phyloP scores from a whole-genome alignment of 2,329 filamentous ascomycete species.

The Monascus ruber region DNA sequence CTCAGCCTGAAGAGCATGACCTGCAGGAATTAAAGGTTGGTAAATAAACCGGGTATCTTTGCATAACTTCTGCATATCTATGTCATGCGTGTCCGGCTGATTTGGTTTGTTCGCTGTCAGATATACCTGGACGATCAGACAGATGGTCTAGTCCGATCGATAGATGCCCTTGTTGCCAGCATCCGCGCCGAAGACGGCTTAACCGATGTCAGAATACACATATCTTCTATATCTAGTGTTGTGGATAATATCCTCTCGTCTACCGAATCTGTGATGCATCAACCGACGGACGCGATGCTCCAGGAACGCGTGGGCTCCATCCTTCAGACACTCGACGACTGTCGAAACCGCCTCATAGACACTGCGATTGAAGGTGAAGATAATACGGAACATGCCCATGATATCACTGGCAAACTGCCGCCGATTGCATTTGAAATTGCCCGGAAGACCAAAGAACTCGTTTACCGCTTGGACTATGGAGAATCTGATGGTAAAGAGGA shows the following conservation, averaged over 20 bases:
- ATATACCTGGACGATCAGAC: constrained; percentile 77
- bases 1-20: constrained; percentile 34
- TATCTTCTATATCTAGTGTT: constrained; percentile 57
- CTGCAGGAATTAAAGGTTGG: constrained; percentile 52
- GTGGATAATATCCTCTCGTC: constrained; percentile 59
- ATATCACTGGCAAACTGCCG: constrained; percentile 60
- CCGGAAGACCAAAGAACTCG: constrained; percentile 66
- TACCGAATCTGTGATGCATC: constrained; percentile 46
- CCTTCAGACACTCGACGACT: constrained; percentile 43
- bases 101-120: constrained; percentile 23
- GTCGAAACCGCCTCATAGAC: constrained; percentile 54
- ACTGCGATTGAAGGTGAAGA: constrained; percentile 51
- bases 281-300: constrained; percentile 38
- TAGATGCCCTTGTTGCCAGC: constrained; percentile 66
- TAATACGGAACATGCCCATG: constrained; percentile 37
- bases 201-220: constrained; percentile 55
- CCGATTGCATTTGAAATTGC: constrained; percentile 82
- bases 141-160: constrained; percentile 63
- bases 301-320: constrained; percentile 35
- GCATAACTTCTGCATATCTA: too few species aligned
- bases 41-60: not conserved
- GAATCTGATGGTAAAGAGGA: constrained; percentile 23
- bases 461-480: constrained; percentile 36
- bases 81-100: too few species aligned
- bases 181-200: constrained; percentile 56